phyloP scores from a whole-genome alignment of 192 early-diverging fungal genomes.

The Entophlyctis helioformis region DNA sequence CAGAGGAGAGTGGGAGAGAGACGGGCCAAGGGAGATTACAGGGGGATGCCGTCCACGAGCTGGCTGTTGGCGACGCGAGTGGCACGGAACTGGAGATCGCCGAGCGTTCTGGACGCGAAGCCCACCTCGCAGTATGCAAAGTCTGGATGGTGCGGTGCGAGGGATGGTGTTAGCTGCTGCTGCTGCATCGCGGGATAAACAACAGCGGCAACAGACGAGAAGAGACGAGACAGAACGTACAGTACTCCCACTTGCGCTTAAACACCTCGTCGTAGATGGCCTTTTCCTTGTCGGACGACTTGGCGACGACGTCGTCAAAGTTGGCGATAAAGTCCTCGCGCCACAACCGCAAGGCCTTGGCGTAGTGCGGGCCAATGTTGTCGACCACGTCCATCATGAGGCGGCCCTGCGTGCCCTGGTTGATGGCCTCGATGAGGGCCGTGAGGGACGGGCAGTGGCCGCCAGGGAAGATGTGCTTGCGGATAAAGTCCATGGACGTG shows the following conservation, averaged over 20 bases:
- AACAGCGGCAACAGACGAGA: background rate
- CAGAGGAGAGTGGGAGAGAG: too few species aligned
- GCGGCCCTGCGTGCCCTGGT: constrained; percentile 34
- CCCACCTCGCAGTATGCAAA: constrained; percentile 74
- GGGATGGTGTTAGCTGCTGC: too few species aligned
- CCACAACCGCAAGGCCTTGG: constrained; percentile 56
- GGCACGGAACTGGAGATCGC: constrained; percentile 43
- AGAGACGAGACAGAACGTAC: constrained; percentile 10
- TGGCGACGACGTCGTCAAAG: constrained; percentile 38
- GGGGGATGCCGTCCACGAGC: constrained; percentile 24
- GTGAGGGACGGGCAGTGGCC: constrained; percentile 59
- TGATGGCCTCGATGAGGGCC: constrained; percentile 34
- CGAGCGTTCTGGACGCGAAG: constrained; percentile 56
- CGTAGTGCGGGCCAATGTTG: constrained; percentile 62
- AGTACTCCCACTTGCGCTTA: constrained; percentile 65
- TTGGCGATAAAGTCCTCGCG: constrained; percentile 44
- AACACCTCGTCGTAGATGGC: constrained; percentile 46
- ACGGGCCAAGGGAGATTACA: constrained; percentile 6
- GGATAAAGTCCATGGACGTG: constrained; percentile 51
- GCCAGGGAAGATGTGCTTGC: constrained; percentile 68
- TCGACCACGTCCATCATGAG: constrained; percentile 44
- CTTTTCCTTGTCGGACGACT: constrained; percentile 8
- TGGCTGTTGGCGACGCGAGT: constrained; percentile 20
- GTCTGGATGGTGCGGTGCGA: constrained; percentile 24
- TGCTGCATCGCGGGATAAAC: too few species aligned